phyloP scores from a whole-genome alignment of 179 eudicot genomes.

The Beta lomatogona region DNA sequence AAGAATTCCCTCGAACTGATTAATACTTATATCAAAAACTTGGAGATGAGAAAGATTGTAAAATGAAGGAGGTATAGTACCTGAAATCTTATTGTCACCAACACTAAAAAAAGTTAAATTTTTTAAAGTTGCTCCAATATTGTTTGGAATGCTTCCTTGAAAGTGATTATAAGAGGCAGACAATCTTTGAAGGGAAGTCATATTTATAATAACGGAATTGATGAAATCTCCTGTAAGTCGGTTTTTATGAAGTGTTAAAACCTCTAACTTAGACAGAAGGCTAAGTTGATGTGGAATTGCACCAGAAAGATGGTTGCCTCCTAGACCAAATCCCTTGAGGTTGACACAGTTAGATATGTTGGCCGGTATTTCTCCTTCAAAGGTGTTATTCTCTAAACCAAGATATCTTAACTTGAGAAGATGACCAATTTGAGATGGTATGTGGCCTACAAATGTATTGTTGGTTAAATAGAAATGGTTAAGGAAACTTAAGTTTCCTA shows the following conservation, averaged over 20 bases:
- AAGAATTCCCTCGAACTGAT: slow-evolving; percentile 26
- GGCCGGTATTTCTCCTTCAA: slow-evolving; percentile 31
- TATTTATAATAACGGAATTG: not conserved
- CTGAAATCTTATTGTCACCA: slow-evolving; percentile 16
- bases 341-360: slow-evolving; percentile 28
- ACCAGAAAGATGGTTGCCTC: slow-evolving; percentile 15
- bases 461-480: not conserved
- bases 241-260: not conserved
- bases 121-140: slow-evolving; percentile 2
- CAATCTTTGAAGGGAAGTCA: slow-evolving; percentile 5
- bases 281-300: slow-evolving; percentile 8
- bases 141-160: slow-evolving; percentile 19
- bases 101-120: not conserved
- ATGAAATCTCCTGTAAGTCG: slow-evolving; percentile 11
- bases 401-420: slow-evolving; percentile 8
- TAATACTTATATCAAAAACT: not conserved
- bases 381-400: not conserved
- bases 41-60: slow-evolving; percentile 1
- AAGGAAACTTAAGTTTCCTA: slow-evolving; percentile 31
- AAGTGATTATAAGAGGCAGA: not conserved
- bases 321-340: not conserved
- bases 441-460: slow-evolving; percentile 23
- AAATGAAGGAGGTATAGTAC: slow-evolving; percentile 13
- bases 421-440: slow-evolving; percentile 25
- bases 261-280: slow-evolving; percentile 14